These are phyloP conservation scores for Pyrenochaeta sp. DNA, from an alignment of 2,329 filamentous ascomycete species.

Conservation along the genomic window DNA sequence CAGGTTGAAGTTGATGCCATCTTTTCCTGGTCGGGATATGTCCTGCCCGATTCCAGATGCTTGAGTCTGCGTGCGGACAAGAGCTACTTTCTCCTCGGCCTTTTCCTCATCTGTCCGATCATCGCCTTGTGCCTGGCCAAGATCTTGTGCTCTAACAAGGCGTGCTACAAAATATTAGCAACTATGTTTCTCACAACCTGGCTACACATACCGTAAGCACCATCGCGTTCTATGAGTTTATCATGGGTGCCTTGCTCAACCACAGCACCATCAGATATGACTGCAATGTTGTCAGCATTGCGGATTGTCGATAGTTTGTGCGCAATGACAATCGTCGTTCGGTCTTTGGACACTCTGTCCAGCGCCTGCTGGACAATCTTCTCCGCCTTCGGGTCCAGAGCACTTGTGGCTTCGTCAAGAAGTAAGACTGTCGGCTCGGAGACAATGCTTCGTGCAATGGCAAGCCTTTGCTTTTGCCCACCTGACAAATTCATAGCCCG, in stretches of 20 bases:
- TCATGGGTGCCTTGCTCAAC: conserved; percentile 92
- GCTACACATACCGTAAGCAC: conserved; percentile 70
- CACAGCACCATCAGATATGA: conserved; percentile 82
- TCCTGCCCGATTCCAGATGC: conserved; percentile 34
- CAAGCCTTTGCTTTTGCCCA: conserved; percentile 95
- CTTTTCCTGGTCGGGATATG: conserved; percentile 23
- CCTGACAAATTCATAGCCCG: conserved; percentile 90
- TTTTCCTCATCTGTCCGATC: conserved; percentile 27
- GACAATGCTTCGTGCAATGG: conserved; percentile 88
- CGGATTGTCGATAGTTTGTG: conserved; percentile 94
- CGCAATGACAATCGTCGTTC: conserved; percentile 95
- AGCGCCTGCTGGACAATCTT: conserved; percentile 92
- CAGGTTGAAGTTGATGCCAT: conserved; percentile 40
- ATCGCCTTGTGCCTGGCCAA: conserved; percentile 42
- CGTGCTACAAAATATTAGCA: conserved; percentile 54
- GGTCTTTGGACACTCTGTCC: conserved; percentile 81
- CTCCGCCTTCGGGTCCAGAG: conserved; percentile 92
- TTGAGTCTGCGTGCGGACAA: conserved; percentile 41
- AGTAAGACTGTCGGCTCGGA: conserved; percentile 89
- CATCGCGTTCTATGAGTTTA: conserved; percentile 73
- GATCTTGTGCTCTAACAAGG: conserved; percentile 64
- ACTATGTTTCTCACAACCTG: neutral
- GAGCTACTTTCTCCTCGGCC: conserved; percentile 19
- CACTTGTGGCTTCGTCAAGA: conserved; percentile 86
- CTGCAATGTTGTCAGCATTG: conserved; percentile 92